A percentile compares a stretch with the other conserved stretches of the same genome.
Conservation (phyloP, 495 filamentous ascomycete genomes). For the Tuber umbilicatum region DNA sequence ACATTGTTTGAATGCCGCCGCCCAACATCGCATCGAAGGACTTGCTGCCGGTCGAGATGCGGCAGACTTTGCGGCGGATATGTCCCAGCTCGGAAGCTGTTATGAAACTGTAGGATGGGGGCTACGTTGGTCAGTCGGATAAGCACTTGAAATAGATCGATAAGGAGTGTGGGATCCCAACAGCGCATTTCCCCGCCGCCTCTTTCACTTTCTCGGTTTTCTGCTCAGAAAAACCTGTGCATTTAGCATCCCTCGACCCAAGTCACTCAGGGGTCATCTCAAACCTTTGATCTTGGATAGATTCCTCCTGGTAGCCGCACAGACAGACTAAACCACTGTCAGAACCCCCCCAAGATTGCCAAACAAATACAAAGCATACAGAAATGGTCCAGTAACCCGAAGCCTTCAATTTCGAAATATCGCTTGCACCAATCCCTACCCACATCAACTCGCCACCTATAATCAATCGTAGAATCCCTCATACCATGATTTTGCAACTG, state of each 20-base stretch:
- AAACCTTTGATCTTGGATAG: constrained; percentile 66
- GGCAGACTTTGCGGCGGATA: constrained; percentile 60
- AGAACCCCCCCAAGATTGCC: not conserved
- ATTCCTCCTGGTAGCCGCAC: constrained; percentile 58
- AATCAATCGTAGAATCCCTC: not conserved
- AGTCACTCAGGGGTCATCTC: not conserved
- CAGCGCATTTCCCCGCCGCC: constrained; percentile 63
- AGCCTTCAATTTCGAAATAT: constrained; percentile 67
- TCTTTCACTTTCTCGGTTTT: constrained; percentile 81
- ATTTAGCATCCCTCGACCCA: constrained; percentile 1
- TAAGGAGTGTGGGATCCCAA: constrained; percentile 40
- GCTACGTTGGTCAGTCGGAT: constrained; percentile 45
- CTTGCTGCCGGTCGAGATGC: constrained; percentile 69
- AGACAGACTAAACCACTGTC: constrained; percentile 49
- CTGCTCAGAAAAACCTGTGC: constrained; percentile 58
- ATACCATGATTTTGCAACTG: constrained; percentile 65
- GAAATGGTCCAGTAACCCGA: constrained; percentile 66
- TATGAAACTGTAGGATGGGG: constrained; percentile 62
- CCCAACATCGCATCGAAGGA: constrained; percentile 66
- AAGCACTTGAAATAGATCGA: not conserved
- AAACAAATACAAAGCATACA: constrained; percentile 45
- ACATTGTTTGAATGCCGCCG: constrained; percentile 73
- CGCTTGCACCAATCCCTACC: constrained; percentile 63
- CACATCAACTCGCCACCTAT: constrained; percentile 19
- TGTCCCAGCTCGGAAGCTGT: constrained; percentile 67